phyloP scores from a whole-genome alignment of 208 protist species.

The Leishmania arabica region DNA sequence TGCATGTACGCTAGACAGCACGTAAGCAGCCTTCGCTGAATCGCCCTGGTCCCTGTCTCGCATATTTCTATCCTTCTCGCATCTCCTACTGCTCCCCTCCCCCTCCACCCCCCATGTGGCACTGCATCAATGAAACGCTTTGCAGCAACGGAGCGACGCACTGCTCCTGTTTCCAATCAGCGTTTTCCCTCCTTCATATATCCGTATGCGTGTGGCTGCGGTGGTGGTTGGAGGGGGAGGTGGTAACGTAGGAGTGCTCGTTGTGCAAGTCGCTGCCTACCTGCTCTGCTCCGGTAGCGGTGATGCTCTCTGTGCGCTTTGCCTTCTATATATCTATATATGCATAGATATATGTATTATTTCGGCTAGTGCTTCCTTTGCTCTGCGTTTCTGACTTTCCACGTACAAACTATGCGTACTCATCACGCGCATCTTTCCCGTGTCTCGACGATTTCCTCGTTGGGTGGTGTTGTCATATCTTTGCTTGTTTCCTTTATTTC shows the following conservation, averaged over 20 bases:
- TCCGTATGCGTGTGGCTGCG: not conserved
- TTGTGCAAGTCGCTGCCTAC: not conserved
- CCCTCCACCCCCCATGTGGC: not conserved
- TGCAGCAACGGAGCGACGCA: not conserved
- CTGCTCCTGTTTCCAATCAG: not conserved
- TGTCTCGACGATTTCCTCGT: not conserved
- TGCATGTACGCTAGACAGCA: not conserved
- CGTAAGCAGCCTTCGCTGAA: not conserved
- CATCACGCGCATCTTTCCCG: not conserved
- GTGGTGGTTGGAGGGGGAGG: not conserved
- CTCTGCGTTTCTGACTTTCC: not conserved
- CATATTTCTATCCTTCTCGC: not conserved
- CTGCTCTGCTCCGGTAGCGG: not conserved
- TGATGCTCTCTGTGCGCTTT: not conserved
- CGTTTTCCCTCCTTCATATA: not conserved
- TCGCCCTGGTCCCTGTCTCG: not conserved
- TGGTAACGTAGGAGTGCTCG: not conserved
- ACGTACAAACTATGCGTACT: not conserved
- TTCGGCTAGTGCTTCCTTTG: not conserved
- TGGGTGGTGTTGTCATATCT: not conserved
- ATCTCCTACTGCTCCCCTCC: not conserved
- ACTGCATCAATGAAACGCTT: not conserved
- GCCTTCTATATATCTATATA: not conserved
- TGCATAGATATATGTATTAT: not conserved
- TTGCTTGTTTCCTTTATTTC: not conserved